Conservation (phyloP, 176 grass and related monocot species). For the Avena eriantha region DNA sequence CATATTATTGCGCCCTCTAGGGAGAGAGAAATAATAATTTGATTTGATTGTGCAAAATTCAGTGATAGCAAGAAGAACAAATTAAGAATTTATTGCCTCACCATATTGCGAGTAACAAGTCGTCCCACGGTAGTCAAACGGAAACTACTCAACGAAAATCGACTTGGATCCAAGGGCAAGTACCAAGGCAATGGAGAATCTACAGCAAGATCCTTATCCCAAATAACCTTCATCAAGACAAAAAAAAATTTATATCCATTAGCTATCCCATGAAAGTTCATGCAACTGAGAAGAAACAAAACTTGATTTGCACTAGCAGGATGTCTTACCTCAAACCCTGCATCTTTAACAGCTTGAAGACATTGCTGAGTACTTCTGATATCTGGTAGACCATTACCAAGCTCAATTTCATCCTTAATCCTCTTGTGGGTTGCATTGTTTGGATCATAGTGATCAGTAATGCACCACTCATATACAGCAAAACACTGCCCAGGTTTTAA, state of each 20-base stretch:
- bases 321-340: constrained; percentile 84
- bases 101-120: constrained; percentile 77
- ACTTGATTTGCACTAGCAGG: background rate
- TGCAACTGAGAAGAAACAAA: constrained; percentile 42
- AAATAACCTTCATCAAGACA: constrained; percentile 74
- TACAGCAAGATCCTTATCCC: constrained; percentile 81
- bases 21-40: constrained; percentile 18
- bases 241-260: constrained; percentile 4
- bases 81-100: constrained; percentile 41
- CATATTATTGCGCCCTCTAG: background rate
- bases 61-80: background rate
- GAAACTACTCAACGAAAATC: constrained; percentile 88
- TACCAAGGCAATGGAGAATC: constrained; percentile 95
- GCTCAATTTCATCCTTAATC: constrained; percentile 90
- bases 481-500: constrained; percentile 95
- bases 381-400: constrained; percentile 92
- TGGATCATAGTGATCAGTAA: constrained; percentile 84
- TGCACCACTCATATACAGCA: constrained; percentile 96
- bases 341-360: constrained; percentile 87
- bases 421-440: constrained; percentile 80
- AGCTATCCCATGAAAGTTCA: background rate
- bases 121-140: constrained; percentile 85
- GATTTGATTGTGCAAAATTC: constrained; percentile 31
- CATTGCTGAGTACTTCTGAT: constrained; percentile 82
- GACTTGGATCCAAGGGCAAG: constrained; percentile 83